Percentiles rank a stretch among this genome's conserved stretches.
Evolutionary conservation across 2,329 filamentous ascomycete species (phyloP).

Genomic region (Ilyonectria sp.): DNA sequence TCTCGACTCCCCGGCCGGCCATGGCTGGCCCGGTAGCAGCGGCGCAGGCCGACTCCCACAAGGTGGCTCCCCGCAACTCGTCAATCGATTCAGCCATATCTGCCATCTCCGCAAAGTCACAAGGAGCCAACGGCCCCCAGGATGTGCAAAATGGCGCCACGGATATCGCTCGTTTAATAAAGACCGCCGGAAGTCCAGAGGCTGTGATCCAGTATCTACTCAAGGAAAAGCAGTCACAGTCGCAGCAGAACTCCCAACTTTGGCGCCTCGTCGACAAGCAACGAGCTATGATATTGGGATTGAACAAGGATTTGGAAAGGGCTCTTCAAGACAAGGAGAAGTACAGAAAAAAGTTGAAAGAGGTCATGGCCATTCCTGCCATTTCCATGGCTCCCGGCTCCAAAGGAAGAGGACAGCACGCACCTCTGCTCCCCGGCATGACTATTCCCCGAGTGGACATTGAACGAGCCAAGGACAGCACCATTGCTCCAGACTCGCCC

Average conservation of each 20-base stretch:
- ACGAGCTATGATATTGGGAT: slow-evolving; percentile 89
- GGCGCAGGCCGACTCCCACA: slow-evolving; percentile 57
- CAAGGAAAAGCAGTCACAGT: slow-evolving; percentile 91
- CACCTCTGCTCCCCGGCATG: slow-evolving; percentile 27
- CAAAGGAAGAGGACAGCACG: slow-evolving; percentile 31
- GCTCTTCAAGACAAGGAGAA: slow-evolving; percentile 94
- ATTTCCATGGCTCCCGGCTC: slow-evolving; percentile 49
- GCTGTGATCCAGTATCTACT: slow-evolving; percentile 89
- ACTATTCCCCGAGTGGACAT: slow-evolving; percentile 45
- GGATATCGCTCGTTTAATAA: slow-evolving; percentile 85
- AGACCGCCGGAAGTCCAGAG: slow-evolving; percentile 89
- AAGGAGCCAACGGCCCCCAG: slow-evolving; percentile 69
- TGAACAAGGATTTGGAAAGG: slow-evolving; percentile 95
- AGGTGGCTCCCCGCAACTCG: slow-evolving; percentile 76
- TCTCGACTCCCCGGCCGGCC: slow-evolving; percentile 55
- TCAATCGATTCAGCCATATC: slow-evolving; percentile 97
- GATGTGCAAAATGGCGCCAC: slow-evolving; percentile 74
- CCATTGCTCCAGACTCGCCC: slow-evolving; percentile 61
- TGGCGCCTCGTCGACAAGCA: slow-evolving; percentile 99
- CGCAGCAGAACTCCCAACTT: slow-evolving; percentile 91
- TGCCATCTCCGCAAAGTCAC: slow-evolving; percentile 74
- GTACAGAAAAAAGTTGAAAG: slow-evolving; percentile 92
- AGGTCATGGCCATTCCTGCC: slow-evolving; percentile 67
- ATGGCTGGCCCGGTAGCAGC: slow-evolving; percentile 65
- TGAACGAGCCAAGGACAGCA: slow-evolving; percentile 39